Evolutionary conservation across 345 rosid genomes (phyloP).

Genomic region (Murraya koenigii): DNA sequence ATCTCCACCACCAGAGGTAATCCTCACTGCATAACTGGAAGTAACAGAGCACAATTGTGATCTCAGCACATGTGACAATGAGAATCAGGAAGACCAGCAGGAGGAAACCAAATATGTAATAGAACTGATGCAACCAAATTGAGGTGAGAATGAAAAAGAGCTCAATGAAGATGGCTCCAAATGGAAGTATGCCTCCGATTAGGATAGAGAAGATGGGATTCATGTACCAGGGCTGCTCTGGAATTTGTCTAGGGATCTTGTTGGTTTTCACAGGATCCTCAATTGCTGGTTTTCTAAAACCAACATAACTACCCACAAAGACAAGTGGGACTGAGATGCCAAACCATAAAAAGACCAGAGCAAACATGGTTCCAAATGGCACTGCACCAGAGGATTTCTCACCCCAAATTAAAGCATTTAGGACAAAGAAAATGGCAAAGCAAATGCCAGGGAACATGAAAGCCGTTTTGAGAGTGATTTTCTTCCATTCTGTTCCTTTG

Average conservation of each 20-base stretch:
- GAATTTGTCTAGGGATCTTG: slow-evolving; percentile 87
- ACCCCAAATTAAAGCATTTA: slow-evolving; percentile 91
- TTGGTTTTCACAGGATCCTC: slow-evolving; percentile 88
- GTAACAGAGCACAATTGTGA: slow-evolving; percentile 86
- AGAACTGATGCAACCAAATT: slow-evolving; percentile 88
- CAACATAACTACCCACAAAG: slow-evolving; percentile 70
- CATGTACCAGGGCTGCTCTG: slow-evolving; percentile 91
- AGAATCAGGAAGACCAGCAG: slow-evolving; percentile 80
- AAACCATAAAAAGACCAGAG: slow-evolving; percentile 78
- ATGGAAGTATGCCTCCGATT: slow-evolving; percentile 87
- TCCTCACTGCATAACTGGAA: slow-evolving; percentile 96
- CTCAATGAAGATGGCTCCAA: slow-evolving; percentile 94
- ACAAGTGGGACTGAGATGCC: slow-evolving; percentile 91
- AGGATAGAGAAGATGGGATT: slow-evolving; percentile 74
- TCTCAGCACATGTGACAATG: slow-evolving; percentile 82
- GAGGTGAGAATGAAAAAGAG: slow-evolving; percentile 94
- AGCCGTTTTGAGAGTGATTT: slow-evolving; percentile 68
- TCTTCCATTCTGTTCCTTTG: slow-evolving; percentile 90
- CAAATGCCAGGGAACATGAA: slow-evolving; percentile 66
- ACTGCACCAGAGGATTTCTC: slow-evolving; percentile 92
- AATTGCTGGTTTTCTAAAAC: slow-evolving; percentile 66
- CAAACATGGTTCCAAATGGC: slow-evolving; percentile 95
- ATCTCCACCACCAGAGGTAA: slow-evolving; percentile 98
- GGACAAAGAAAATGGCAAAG: slow-evolving; percentile 66
- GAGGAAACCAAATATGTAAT: slow-evolving; percentile 91